Base-by-base conservation (phyloP, 352 stramenopile genomes). In the Globisporangium solare region DNA sequence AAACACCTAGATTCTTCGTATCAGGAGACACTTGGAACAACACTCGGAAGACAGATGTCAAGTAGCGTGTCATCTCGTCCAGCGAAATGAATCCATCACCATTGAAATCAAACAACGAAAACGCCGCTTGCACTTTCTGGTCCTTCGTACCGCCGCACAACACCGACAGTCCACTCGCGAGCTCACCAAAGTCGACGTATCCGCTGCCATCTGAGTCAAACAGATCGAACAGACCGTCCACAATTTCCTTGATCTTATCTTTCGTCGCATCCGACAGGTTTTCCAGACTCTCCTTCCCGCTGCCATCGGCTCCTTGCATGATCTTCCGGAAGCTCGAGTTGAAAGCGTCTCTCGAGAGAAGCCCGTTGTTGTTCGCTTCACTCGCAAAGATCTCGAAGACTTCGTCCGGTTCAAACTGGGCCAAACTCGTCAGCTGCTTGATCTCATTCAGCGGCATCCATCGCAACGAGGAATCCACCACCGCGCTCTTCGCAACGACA, bases 21-120 rank as follows among this genome's bases (percentile, higher is more conserved):
- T 89, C 74, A 2, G 80, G 75, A 10, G 72, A 86, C n/a, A 89
- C 76, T 71, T 88, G 78, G 49, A 89, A 95, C 3, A 96, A 68
- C 15, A 95, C 83, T 32, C 79, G 83, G 58, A 96, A 95, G 0
- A 95, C 83, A 1, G 79, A 90, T n/a, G 83, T 89, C 31, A 96
- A 57, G 61, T 96, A 96, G 15, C 76, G 84, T 18, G 79, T 84
- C 82, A 96, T 93, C 41, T 96, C 86, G 10, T 90, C 78, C 13
- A 90, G 43, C 2, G 85, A 94, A 45, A 96, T 94, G 54, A 87
- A 93, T 0, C 86, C 84, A 59, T 97, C 88, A 31, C 82, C 83
- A 60, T 97, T 93, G 51, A 92, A 90, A 58, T 97, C 88, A 58
- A 95, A 93, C 1, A 97, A 60, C 11, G 74, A 73, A 47, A 96